Evolutionary conservation across 495 filamentous ascomycete species (phyloP), one percentile per base, ranked within the genome.

Genomic region (Jackrogersella multiformis): DNA sequence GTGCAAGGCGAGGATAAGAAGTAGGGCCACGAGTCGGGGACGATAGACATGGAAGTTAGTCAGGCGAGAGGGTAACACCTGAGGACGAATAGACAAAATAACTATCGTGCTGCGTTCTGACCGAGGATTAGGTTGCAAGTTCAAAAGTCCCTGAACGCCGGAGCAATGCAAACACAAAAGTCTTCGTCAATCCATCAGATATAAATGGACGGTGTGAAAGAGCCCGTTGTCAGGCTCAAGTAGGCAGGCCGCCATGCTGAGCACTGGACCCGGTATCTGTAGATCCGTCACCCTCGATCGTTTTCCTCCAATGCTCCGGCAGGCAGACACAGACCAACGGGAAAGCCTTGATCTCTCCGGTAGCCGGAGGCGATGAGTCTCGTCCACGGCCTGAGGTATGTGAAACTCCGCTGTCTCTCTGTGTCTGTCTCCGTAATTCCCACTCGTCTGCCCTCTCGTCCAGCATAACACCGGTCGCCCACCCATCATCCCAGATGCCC

Each of bases 401-500:
- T 4, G 93, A 97, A 53, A 98, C 90, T 39, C 96, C 96, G 73
- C 93, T 97, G 76, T 98, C 96, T 28, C 96, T 87, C 70, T 96
- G 92, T 12, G 86, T 81, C 49, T 90, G 88, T 70, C 88, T 86
- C 51, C 88, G 87, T 20, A 85, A 84, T 66, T 95, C 91, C 84
- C 90, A 96, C 56, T 97, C 92, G 56, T 99, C 96, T 1, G 92
- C 93, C 56, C 88, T 84, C 66, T 97, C 92, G 46, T 89, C 80
- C 26, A 97, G 75, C 70, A 93, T 81, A 52, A 97, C 85, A 67
- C 96, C 96, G 8, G 96, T 99, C 28, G 96, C 96, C 96, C 96
- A 99, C 38, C 96, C 96, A 79, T 99, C 96, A 75, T 99, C 96
- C 96, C 96, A 99, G 65, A 99, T 97, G 36, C 96, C 96, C 51